Conservation (phyloP, 768 basidiomycete genomes). For the Boletus tylopilopsis region DNA sequence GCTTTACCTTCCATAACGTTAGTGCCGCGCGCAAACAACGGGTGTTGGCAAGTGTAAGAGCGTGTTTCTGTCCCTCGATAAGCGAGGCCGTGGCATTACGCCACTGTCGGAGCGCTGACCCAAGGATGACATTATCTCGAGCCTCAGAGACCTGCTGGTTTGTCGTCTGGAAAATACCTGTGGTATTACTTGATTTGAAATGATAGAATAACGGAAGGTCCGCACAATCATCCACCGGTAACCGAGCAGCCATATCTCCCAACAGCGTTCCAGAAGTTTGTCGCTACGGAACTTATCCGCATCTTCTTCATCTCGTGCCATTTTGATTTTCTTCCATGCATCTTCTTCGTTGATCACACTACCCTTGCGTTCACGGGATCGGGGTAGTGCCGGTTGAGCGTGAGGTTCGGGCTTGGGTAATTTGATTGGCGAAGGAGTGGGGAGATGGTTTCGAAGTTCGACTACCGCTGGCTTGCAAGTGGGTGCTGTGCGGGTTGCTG, state of each 20-base stretch:
- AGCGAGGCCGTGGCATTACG: constrained; percentile 37
- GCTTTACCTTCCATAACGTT: constrained; percentile 49
- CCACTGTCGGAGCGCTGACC: constrained; percentile 61
- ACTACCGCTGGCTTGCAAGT: constrained; percentile 11
- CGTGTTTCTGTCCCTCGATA: constrained; percentile 39
- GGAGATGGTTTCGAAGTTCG: constrained; percentile 11
- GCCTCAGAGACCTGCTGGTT: constrained; percentile 65
- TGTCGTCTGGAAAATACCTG: constrained; percentile 51
- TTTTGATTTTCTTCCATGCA: constrained; percentile 73
- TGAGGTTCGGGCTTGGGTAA: constrained; percentile 22
- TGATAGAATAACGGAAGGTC: constrained; percentile 15
- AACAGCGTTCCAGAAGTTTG: constrained; percentile 63
- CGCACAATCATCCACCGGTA: constrained; percentile 72
- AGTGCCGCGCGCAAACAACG: constrained; percentile 43
- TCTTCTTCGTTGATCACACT: constrained; percentile 65
- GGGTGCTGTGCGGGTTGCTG: constrained; percentile 33
- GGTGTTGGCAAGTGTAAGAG: constrained; percentile 41
- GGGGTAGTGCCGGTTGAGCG: constrained; percentile 14
- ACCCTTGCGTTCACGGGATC: constrained; percentile 39
- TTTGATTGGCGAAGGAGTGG: constrained; percentile 31
- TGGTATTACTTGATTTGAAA: constrained; percentile 13
- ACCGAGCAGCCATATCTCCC: constrained; percentile 72
- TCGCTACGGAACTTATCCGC: constrained; percentile 68
- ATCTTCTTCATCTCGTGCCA: constrained; percentile 64
- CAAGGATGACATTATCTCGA: constrained; percentile 60